These are phyloP conservation scores for Auricularia sp. DNA, from an alignment of 768 basidiomycete genomes.

Conservation along the genomic window DNA sequence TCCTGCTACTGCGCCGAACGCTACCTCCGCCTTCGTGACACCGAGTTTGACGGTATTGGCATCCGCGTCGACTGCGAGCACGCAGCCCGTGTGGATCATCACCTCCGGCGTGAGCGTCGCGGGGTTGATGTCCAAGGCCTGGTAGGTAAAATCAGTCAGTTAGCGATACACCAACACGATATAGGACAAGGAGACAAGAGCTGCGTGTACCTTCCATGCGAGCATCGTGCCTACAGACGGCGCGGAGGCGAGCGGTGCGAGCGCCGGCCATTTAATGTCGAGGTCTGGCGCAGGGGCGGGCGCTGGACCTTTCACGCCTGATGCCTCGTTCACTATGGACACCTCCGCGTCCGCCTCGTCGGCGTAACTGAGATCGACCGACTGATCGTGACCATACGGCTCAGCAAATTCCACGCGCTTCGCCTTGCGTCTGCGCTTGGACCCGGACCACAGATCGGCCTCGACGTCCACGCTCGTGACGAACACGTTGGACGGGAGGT, in stretches of 20 bases:
- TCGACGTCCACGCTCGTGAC: constrained; percentile 69
- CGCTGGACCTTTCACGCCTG: background rate
- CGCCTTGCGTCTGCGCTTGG: background rate
- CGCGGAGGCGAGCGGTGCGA: background rate
- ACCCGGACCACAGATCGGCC: constrained; percentile 29
- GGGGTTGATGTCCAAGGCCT: constrained; percentile 54
- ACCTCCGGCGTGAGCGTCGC: constrained; percentile 51
- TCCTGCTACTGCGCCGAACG: constrained; percentile 18
- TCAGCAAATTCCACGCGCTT: background rate
- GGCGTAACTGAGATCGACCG: constrained; percentile 17
- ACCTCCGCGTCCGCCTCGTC: constrained; percentile 22
- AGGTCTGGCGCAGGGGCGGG: background rate
- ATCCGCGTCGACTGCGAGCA: constrained; percentile 21
- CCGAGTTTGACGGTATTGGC: constrained; percentile 15
- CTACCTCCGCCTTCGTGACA: constrained; percentile 14
- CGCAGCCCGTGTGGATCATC: constrained; percentile 36
- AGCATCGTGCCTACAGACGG: constrained; percentile 16
- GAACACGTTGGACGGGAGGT: constrained; percentile 52
- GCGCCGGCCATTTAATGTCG: background rate
- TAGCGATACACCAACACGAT: no score
- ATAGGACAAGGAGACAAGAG: no score
- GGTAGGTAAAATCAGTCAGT: background rate
- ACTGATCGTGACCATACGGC: background rate
- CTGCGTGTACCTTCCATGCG: constrained; percentile 38
- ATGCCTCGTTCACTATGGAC: background rate